These are phyloP conservation scores for Xylaria sp. DNA, from an alignment of 2,329 filamentous ascomycete genomes.

Conservation along the genomic window DNA sequence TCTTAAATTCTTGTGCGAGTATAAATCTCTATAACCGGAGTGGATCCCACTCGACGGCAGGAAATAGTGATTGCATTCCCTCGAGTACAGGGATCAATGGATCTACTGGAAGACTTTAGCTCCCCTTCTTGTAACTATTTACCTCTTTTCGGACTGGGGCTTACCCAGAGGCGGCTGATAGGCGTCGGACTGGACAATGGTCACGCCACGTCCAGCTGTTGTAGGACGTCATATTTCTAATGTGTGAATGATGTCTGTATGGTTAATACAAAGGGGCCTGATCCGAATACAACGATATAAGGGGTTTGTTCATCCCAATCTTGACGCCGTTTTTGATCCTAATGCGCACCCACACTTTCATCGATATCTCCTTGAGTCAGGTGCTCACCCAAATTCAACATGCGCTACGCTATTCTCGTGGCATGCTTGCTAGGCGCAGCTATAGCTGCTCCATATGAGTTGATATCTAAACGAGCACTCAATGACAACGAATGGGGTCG, in stretches of 20 bases:
- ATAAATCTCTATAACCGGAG: not conserved
- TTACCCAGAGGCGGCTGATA: constrained; percentile 2
- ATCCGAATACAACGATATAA: constrained; percentile 2
- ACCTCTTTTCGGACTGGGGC: not conserved
- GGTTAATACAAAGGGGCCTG: not conserved
- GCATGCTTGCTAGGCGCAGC: constrained; percentile 17
- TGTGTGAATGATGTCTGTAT: not conserved
- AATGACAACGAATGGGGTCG: constrained; percentile 32
- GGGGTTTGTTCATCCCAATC: not conserved
- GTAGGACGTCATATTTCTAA: not conserved
- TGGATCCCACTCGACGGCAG: not conserved
- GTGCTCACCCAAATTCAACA: constrained; percentile 32
- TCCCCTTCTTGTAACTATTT: not conserved
- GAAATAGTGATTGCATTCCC: too few species aligned
- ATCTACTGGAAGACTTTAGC: not conserved
- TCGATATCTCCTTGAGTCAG: not conserved
- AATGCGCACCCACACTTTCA: not conserved
- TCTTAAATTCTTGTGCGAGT: not conserved
- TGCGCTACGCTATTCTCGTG: constrained; percentile 3
- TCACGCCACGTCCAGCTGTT: not conserved
- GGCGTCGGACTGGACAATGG: constrained; percentile 1
- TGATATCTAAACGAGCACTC: constrained; percentile 39
- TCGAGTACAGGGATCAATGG: too few species aligned
- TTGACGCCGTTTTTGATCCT: not conserved
- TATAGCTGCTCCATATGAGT: constrained; percentile 32